Percentiles rank a stretch among this genome's conserved stretches.
Evolutionary conservation across 306 rosid genomes (phyloP).

Genomic region (Inga oerstediana): DNA sequence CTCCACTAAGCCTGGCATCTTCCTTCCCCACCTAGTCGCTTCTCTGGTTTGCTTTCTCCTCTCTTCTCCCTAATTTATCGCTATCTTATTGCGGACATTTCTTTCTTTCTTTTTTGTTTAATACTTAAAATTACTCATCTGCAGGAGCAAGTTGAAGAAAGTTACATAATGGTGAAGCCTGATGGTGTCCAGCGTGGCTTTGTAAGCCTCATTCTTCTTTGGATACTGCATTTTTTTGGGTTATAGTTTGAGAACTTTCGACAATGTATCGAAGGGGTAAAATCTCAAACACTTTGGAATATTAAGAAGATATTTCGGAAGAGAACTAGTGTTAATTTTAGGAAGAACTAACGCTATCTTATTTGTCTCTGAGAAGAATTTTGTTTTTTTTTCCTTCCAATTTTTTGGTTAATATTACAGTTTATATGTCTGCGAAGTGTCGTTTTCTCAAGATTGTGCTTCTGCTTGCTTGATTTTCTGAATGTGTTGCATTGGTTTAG

Average conservation of each 20-base stretch:
- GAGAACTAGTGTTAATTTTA: neutral
- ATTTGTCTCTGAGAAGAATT: neutral
- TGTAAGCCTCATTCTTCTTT: constrained; percentile 44
- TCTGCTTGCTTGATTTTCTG: constrained; percentile 1
- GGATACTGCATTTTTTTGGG: neutral
- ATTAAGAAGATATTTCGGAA: neutral
- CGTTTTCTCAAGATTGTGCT: neutral
- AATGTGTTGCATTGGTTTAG: constrained; percentile 48
- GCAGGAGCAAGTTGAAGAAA: constrained; percentile 88
- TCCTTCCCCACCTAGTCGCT: constrained; percentile 84
- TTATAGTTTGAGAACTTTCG: constrained; percentile 7
- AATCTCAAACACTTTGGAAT: neutral
- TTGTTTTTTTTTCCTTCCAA: too few species aligned
- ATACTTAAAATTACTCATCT: neutral
- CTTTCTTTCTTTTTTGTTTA: constrained; percentile 2
- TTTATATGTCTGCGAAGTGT: neutral
- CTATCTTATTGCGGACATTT: constrained; percentile 12
- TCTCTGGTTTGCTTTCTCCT: constrained; percentile 56
- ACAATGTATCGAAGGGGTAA: neutral
- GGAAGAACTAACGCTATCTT: neutral
- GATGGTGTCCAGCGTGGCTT: constrained; percentile 99
- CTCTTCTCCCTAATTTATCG: constrained; percentile 17
- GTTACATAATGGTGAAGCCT: constrained; percentile 97
- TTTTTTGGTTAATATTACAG: neutral
- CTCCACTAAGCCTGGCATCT: constrained; percentile 51